Evolutionary conservation across 306 rosid species (phyloP).

Genomic region (Benincasa hispida): DNA sequence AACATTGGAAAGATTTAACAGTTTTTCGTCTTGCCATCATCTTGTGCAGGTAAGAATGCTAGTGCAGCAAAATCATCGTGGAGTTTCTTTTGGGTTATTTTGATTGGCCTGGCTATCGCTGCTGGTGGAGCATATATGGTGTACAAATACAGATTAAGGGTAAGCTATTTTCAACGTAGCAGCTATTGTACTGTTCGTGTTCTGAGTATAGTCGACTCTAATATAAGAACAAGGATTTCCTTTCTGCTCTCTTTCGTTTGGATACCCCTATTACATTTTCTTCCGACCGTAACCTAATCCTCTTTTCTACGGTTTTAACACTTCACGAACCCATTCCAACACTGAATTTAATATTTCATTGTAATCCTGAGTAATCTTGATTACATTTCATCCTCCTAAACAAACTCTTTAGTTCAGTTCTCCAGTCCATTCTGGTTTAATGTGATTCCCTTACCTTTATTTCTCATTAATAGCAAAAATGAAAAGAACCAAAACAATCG

Average conservation of each 20-base stretch:
- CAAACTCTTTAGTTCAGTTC: background rate
- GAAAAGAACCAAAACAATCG: background rate
- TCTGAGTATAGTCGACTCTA: background rate
- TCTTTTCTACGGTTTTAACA: too few species aligned
- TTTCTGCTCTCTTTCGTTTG: background rate
- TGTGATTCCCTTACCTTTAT: background rate
- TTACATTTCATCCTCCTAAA: too few species aligned
- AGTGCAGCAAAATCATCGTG: slow-evolving; percentile 52
- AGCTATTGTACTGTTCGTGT: background rate
- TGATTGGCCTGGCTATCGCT: slow-evolving; percentile 61
- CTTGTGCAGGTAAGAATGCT: slow-evolving; percentile 60
- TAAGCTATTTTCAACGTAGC: slow-evolving; percentile 18
- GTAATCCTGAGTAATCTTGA: too few species aligned
- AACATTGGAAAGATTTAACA: background rate
- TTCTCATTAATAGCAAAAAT: background rate
- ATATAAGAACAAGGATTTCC: too few species aligned
- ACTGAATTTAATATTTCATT: too few species aligned
- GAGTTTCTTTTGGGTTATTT: slow-evolving; percentile 74
- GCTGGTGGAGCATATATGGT: slow-evolving; percentile 79
- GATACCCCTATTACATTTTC: background rate
- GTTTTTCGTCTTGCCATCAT: background rate
- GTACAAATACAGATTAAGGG: slow-evolving; percentile 96
- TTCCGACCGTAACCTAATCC: too few species aligned
- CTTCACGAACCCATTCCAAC: too few species aligned
- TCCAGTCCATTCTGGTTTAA: background rate